Evolutionary conservation across 805 yeast species (phyloP).

Genomic region (Starmerella scarabaei): DNA sequence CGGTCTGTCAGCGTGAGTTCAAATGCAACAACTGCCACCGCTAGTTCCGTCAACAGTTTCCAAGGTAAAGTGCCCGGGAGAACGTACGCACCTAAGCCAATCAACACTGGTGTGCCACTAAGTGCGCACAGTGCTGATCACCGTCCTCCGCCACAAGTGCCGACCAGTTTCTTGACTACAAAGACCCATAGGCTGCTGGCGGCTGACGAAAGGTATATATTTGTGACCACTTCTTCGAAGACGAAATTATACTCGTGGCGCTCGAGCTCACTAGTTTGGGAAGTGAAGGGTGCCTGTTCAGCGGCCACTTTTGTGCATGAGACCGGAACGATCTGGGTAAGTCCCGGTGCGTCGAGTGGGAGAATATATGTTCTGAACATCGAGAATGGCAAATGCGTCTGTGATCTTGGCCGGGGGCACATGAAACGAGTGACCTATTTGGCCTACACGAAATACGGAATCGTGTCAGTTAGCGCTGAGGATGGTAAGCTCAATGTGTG

Average conservation of each 20-base stretch:
- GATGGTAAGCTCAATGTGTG: slow-evolving; percentile 29
- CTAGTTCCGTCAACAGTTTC: too few species aligned
- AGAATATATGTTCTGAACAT: background rate
- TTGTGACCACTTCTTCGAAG: slow-evolving; percentile 4
- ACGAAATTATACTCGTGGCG: slow-evolving; percentile 12
- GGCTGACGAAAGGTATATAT: slow-evolving; percentile 11
- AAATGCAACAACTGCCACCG: too few species aligned
- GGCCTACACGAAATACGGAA: slow-evolving; percentile 1
- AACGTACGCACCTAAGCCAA: slow-evolving; percentile 9
- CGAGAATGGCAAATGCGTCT: background rate
- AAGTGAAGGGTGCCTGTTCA: slow-evolving; percentile 1
- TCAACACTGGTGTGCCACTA: slow-evolving; percentile 1
- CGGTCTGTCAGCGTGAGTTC: too few species aligned
- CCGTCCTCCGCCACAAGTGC: slow-evolving; percentile 10
- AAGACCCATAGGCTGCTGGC: slow-evolving; percentile 7
- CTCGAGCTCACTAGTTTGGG: slow-evolving; percentile 13
- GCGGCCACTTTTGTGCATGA: slow-evolving; percentile 8
- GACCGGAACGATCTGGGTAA: slow-evolving; percentile 12
- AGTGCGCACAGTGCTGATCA: slow-evolving; percentile 12
- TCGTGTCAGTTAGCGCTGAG: slow-evolving; percentile 26
- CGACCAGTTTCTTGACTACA: slow-evolving; percentile 2
- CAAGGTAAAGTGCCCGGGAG: too few species aligned
- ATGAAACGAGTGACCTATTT: slow-evolving; percentile 10
- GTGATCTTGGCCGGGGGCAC: slow-evolving; percentile 8
- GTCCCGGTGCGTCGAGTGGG: slow-evolving; percentile 2